Base-by-base conservation (phyloP, 2,329 filamentous ascomycete species). In the Trichoderma atrobrunneum region DNA sequence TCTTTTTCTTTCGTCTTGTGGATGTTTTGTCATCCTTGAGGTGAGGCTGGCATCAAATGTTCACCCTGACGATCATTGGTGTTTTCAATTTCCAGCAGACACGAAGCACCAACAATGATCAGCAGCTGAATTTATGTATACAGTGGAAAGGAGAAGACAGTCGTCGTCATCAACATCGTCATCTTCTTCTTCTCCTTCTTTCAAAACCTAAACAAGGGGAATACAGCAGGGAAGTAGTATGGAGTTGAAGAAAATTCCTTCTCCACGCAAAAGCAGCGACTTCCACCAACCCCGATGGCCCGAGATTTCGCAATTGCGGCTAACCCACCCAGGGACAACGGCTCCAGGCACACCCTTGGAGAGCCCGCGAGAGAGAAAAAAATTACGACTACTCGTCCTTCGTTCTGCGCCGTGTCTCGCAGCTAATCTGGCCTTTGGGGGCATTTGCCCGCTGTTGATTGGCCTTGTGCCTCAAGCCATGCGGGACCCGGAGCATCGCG, bases 401-500 rank as follows among this genome's bases (percentile, higher is more conserved):
- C 24, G 34, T 28, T 21, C 28, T 48, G n/a, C 30, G 28, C 28
- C 16, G 34, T 34, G 14, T 24, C 21, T 48, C 26, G 34, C 32
- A 28, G 24, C 24, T 43, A 59, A 60, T 12, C 51, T 71, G 28
- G 60, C 71, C 30, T 70, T 59, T 66, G 51, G 26, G 34, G 51
- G 43, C 51, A 36, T 56, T 51, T 51, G 32, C 11, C 3, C 18
- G 72, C 5, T 18, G 60, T 66, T 76, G 75, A 79, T 79, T 79
- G 78, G 78, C 43, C 71, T 76, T 39, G 48, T 70, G 71, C 67
- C 65, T 54, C 72, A 74, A 75, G 76, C 77, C 70, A 64, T 62
- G 72, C 67, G 70, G 72, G 54, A 69, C 60, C 56, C 48, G 63
- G 70, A 64, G 74, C 78, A 76, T 79, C 77, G 77, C 76, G 73